phyloP scores from a whole-genome alignment of 1,284 basidiomycete species.

The Tylopilus sp. region DNA sequence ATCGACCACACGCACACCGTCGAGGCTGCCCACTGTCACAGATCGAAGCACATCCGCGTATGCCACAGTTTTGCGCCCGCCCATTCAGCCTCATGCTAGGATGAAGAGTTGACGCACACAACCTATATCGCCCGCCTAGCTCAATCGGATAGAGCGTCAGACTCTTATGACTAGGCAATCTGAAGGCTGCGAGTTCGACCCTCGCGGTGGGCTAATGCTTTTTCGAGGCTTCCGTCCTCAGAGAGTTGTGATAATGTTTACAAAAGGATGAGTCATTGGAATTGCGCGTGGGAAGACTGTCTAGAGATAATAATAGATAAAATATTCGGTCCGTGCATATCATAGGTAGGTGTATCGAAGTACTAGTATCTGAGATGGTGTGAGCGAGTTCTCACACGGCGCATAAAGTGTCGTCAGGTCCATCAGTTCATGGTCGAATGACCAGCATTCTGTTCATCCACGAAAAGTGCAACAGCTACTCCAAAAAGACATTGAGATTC shows the following conservation, averaged over 20 bases:
- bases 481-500: constrained; percentile 11
- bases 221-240: too few relatives aligned
- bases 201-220: constrained; percentile 76
- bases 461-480: constrained; percentile 65
- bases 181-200: constrained; percentile 91
- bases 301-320: constrained; percentile 27
- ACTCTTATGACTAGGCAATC: constrained; percentile 50
- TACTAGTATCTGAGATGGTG: constrained; percentile 3
- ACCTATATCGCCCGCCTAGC: constrained; percentile 58
- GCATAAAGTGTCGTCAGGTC: constrained; percentile 20
- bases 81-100: constrained; percentile 13
- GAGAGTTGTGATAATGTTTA: too few relatives aligned
- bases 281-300: background rate
- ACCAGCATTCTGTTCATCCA: constrained; percentile 43
- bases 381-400: background rate
- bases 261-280: too few relatives aligned
- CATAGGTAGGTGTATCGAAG: constrained; percentile 7
- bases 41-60: background rate
- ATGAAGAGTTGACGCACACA: background rate
- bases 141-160: constrained; percentile 86
- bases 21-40: too few relatives aligned
- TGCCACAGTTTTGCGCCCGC: constrained; percentile 32
- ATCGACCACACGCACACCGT: constrained; percentile 11
- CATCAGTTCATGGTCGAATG: constrained; percentile 21
- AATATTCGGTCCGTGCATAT: constrained; percentile 11